A percentile compares a stretch with the other conserved stretches of the same genome.
phyloP scores from a whole-genome alignment of 805 yeast genomes.

The Naumovozyma baii region DNA sequence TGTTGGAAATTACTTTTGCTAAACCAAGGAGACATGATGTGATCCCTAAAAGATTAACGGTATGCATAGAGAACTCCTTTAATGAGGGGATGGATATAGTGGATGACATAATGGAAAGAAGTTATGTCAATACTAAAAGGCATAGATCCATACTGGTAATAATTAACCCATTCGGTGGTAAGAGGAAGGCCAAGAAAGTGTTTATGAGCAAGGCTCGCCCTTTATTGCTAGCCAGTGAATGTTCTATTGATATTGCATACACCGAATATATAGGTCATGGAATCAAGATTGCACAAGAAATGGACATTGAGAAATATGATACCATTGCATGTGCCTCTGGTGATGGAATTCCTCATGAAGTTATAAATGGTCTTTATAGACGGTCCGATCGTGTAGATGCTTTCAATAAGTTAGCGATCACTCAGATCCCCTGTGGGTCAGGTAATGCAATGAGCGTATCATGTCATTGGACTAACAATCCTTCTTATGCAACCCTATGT shows the following conservation, averaged over 20 bases:
- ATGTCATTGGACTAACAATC: constrained; percentile 62
- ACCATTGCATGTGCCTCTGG: constrained; percentile 88
- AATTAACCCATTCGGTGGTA: constrained; percentile 88
- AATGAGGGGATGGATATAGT: too few relatives aligned
- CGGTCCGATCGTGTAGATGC: constrained; percentile 58
- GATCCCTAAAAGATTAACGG: constrained; percentile 28
- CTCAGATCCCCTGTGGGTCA: constrained; percentile 92
- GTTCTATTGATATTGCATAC: constrained; percentile 42
- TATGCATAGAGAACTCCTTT: constrained; percentile 21
- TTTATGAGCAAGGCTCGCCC: constrained; percentile 56
- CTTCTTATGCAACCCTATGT: constrained; percentile 59
- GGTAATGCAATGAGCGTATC: constrained; percentile 89
- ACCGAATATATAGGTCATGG: constrained; percentile 75
- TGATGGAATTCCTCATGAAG: constrained; percentile 94
- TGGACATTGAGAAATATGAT: constrained; percentile 54
- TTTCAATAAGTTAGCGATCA: constrained; percentile 53
- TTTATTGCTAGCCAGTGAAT: constrained; percentile 60
- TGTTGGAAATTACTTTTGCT: constrained; percentile 30
- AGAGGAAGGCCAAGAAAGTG: constrained; percentile 59
- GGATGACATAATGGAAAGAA: constrained; percentile 29
- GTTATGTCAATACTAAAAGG: constrained; percentile 35
- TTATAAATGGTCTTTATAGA: constrained; percentile 72
- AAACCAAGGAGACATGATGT: constrained; percentile 30
- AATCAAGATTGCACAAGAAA: constrained; percentile 48
- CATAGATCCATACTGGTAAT: constrained; percentile 49